Conservation (phyloP, 2,329 filamentous ascomycete genomes). For the Colletotrichum endophyticum region DNA sequence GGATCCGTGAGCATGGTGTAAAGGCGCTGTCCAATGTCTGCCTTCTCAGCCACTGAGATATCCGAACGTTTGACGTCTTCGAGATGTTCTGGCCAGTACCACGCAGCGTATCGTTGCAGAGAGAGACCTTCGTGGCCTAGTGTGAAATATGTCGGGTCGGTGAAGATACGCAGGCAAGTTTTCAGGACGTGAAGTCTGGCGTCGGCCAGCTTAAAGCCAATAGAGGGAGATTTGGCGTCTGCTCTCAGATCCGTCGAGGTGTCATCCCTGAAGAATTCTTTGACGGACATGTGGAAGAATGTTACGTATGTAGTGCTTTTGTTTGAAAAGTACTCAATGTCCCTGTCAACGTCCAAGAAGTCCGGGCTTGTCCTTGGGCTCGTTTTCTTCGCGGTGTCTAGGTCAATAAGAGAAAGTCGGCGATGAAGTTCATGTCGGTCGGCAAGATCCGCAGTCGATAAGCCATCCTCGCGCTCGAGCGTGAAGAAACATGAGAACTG, state of each 20-base stretch:
- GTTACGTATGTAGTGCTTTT: conserved; percentile 42
- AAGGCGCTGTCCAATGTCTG: conserved; percentile 34
- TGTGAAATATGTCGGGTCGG: conserved; percentile 24
- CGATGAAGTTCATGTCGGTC: conserved; percentile 39
- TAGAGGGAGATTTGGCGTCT: conserved; percentile 19
- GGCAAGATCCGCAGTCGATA: conserved; percentile 45
- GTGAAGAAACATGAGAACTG: conserved; percentile 53
- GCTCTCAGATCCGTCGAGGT: conserved; percentile 26
- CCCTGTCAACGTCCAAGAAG: conserved; percentile 31
- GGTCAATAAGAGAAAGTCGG: background rate
- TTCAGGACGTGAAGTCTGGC: conserved; percentile 42
- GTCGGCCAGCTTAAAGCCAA: conserved; percentile 38
- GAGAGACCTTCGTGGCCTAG: conserved; percentile 23
- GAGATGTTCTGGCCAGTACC: conserved; percentile 51
- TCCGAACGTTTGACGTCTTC: conserved; percentile 33
- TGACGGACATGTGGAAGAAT: conserved; percentile 45
- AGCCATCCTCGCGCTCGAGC: conserved; percentile 47
- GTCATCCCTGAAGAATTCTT: conserved; percentile 41
- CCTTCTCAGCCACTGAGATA: conserved; percentile 33
- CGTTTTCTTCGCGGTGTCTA: background rate
- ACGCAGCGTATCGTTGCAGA: conserved; percentile 40
- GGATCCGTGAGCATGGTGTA: conserved; percentile 42
- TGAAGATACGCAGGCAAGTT: conserved; percentile 45
- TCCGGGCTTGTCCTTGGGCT: conserved; percentile 32
- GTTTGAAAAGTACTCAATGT: conserved; percentile 47